Evolutionary conservation across 2,329 filamentous ascomycete species (phyloP), one percentile per base, ranked within the genome.

Genomic region (Apiospora phragmitis): DNA sequence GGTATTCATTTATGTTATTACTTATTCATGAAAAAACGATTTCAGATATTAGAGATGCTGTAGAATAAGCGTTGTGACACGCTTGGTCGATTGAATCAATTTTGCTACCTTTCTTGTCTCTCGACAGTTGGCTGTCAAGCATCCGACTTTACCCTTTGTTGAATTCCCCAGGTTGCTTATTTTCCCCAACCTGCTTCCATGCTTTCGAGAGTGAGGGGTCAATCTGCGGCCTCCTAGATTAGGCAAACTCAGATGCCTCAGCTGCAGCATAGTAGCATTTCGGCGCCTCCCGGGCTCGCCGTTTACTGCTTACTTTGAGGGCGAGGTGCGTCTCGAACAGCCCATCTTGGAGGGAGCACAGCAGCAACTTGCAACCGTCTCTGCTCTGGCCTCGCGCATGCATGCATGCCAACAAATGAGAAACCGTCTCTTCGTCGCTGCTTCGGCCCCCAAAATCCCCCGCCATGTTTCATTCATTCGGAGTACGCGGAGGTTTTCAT

Each of bases 1-100:
- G 14, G 55, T 38, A 62, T 62, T 62, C 55, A 62, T 62, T 62
- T 32, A 62, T 38, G 55, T 38, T 38, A n/a, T 38, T 62, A 35
- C 47, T 49, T 62, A n/a, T 62, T 62, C 32, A 62, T 62, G 55
- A 62, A 38, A 38, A 11, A 62, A 62, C 55, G 55, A 62, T 62
- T 62, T n/a, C 55, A 62, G 55, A 62, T 6, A 24, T 62, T 12
- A 38, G 38, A 62, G 55, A 62, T 38, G 35, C 32, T 11, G 51
- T 29, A 29, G 12, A 29, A 16, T 16, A 51, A 26, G 24, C 12
- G 12, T 32, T 59, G 21, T 35, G 18, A 59, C 29, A 59, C 35
- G 29, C 29, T 59, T 59, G 26, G 35, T 35, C 16, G 38, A 12
- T 41, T 41, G 8, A 6, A 35, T 35, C 6, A 9, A 21, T 21